Evolutionary conservation across 2,329 filamentous ascomycete genomes (phyloP), one percentile per base, ranked within the genome.

Genomic region (Exserohilum turcica): DNA sequence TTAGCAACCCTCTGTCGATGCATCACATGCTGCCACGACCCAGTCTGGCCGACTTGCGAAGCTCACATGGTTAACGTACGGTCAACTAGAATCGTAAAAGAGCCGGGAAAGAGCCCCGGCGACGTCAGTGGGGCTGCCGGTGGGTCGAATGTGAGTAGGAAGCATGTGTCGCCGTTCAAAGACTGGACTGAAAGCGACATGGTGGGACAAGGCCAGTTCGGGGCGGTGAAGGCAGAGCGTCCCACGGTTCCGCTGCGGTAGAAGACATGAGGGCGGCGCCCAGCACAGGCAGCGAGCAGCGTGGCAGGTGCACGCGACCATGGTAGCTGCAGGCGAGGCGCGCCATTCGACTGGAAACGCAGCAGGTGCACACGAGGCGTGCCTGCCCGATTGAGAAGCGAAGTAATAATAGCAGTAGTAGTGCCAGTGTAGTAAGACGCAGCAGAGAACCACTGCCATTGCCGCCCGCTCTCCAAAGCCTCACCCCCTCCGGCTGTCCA

Each of bases 21-120:
- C n/a, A 21, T 28, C 18, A 29, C 32, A 43, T 37, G 43, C 29
- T 18, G 10, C n/a, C 24, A 16, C 9, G 12, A 21, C 24, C 3
- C 9, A 15, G 42, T 24, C 29, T 33, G 31, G 42, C 24, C 38
- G 38, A 29, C 38, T 18, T 13, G 38, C 38, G 16, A 16, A 15
- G 24, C 31, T 31, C 31, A 24, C 19, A 27, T 10, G 38, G 28
- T 18, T 28, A 35, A 51, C 52, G 51, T 51, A 54, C 52, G 89
- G 68, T 92, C 88, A 44, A 91, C 74, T 35, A 92, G 79, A 47
- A 92, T 82, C 13, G 82, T 85, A 71, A 88, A 91, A 3, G 82
- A 79, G 28, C 57, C 77, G 10, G 79, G 77, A 27, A 76, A 75
- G 37, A 71, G 64, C 51, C 64, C 68, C 43, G 69, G 75, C 52